These are phyloP conservation scores for Apiotrichum laibachii DNA, from an alignment of 1,284 basidiomycete genomes.

Conservation along the genomic window DNA sequence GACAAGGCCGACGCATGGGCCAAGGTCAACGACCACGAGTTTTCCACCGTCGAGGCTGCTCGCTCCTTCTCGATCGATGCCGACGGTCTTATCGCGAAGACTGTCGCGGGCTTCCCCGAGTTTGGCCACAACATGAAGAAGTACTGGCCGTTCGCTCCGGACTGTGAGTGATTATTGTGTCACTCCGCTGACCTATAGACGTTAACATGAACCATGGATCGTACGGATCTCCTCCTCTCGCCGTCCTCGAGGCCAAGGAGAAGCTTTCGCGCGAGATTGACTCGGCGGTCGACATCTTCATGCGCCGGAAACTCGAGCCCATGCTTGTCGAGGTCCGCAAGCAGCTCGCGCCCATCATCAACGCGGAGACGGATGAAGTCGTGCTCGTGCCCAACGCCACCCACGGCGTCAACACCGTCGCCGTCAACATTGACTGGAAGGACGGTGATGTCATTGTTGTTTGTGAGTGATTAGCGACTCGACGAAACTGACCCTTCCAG, in stretches of 20 bases:
- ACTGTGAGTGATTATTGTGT: conserved; percentile 44
- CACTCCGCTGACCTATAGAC: conserved; percentile 38
- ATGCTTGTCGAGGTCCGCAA: conserved; percentile 55
- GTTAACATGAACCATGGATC: conserved; percentile 68
- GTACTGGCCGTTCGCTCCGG: conserved; percentile 61
- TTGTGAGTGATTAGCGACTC: conserved; percentile 46
- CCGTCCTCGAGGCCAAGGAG: conserved; percentile 59
- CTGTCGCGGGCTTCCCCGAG: conserved; percentile 32
- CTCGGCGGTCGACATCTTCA: conserved; percentile 63
- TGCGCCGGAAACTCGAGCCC: conserved; percentile 54
- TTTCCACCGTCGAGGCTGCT: conserved; percentile 35
- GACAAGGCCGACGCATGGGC: conserved; percentile 42
- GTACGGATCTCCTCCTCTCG: conserved; percentile 65
- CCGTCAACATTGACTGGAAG: conserved; percentile 62
- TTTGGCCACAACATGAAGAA: conserved; percentile 63
- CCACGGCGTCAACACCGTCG: conserved; percentile 64
- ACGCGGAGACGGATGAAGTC: conserved; percentile 61
- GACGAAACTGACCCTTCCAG: conserved; percentile 49
- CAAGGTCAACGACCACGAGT: conserved; percentile 33
- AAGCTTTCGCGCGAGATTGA: conserved; percentile 58
- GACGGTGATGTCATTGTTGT: conserved; percentile 57
- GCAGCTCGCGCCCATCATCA: conserved; percentile 61
- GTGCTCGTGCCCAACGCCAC: conserved; percentile 66
- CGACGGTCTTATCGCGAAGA: conserved; percentile 29
- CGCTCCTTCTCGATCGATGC: conserved; percentile 9